Evolutionary conservation across 192 early-diverging fungal species (phyloP).

Genomic region (Coemansia sp.): DNA sequence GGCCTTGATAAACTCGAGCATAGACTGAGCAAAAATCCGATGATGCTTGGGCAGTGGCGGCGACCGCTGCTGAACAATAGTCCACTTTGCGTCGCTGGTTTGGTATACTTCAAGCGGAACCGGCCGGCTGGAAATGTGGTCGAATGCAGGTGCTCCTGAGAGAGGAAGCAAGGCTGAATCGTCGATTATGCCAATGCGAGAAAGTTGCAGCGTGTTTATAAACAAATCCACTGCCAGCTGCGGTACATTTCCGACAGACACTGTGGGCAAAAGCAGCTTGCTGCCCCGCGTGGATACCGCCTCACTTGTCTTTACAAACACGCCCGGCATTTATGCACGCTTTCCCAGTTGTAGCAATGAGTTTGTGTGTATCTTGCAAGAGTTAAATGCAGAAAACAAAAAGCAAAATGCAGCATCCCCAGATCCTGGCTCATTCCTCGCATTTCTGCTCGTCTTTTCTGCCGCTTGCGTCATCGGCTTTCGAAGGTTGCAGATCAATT

Average conservation of each 20-base stretch:
- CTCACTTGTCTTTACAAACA: neutral
- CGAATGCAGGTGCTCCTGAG: constrained; percentile 50
- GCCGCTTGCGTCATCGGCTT: no score
- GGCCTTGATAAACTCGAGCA: constrained; percentile 55
- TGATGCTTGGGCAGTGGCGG: constrained; percentile 55
- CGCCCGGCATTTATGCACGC: no score
- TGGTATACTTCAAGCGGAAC: constrained; percentile 60
- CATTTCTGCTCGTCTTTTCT: no score
- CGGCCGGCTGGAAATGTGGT: constrained; percentile 24
- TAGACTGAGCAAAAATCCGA: constrained; percentile 48
- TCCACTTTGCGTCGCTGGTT: constrained; percentile 58
- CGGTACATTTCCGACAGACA: constrained; percentile 78
- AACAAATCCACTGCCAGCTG: constrained; percentile 67
- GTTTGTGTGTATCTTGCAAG: no score
- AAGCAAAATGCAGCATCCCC: no score
- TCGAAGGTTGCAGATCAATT: no score
- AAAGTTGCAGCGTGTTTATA: constrained; percentile 57
- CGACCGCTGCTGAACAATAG: constrained; percentile 68
- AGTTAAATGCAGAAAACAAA: no score
- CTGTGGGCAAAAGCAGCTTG: constrained; percentile 53
- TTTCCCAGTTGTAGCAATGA: no score
- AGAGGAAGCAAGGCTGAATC: constrained; percentile 57
- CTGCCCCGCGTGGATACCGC: constrained; percentile 14
- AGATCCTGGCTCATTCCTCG: no score
- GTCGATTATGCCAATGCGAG: constrained; percentile 62